A percentile compares a stretch with the other conserved stretches of the same genome.
Conservation (phyloP, 441 rosid species). For the Breynia disticha region DNA sequence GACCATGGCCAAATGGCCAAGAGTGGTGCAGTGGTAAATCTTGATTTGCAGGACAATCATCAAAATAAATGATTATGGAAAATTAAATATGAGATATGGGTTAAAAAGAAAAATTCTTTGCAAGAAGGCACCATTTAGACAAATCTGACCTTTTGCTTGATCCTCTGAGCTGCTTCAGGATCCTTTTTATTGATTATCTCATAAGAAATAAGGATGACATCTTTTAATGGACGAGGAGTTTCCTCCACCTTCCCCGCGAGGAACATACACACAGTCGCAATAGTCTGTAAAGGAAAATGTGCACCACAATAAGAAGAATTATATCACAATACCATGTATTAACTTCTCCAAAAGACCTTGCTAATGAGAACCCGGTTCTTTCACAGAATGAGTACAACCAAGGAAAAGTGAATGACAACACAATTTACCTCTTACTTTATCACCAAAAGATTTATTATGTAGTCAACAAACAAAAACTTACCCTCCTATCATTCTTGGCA, state of each 20-base stretch:
- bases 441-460: not conserved
- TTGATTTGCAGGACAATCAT: too few species aligned
- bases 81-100: too few species aligned
- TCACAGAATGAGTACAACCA: not conserved
- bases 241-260: conserved; percentile 69
- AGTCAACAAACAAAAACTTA: conserved; percentile 28
- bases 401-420: too few species aligned
- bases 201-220: conserved; percentile 52
- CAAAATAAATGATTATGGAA: too few species aligned
- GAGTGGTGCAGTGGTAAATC: too few species aligned
- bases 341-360: not conserved
- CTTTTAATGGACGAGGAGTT: conserved; percentile 55
- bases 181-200: conserved; percentile 56
- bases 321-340: not conserved
- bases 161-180: conserved; percentile 46
- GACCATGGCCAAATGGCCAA: too few species aligned
- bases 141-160: conserved; percentile 67
- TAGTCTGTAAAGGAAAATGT: conserved; percentile 23
- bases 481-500: conserved; percentile 92
- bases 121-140: conserved; percentile 1
- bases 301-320: not conserved
- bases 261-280: conserved; percentile 58
- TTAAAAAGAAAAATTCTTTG: not conserved
- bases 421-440: not conserved
- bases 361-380: not conserved